Conservation (phyloP, 2,329 filamentous ascomycete species). For the Ophiosphaerella korrae region DNA sequence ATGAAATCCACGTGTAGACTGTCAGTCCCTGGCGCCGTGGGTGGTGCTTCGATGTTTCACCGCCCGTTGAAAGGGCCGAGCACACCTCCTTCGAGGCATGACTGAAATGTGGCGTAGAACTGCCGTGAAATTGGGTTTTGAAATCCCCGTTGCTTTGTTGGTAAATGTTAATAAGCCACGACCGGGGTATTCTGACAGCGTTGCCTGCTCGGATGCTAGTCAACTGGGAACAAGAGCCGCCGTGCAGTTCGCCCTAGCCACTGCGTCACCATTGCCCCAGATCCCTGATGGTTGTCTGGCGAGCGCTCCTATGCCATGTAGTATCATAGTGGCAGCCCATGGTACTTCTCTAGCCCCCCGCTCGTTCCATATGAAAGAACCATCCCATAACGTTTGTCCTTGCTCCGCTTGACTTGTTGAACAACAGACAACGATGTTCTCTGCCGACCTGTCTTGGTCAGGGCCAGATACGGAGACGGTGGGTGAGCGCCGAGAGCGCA, state of each 20-base stretch:
- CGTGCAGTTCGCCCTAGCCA: conserved; percentile 27
- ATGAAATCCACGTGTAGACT: conserved; percentile 34
- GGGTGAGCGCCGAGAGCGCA: conserved; percentile 45
- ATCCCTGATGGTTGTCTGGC: conserved; percentile 28
- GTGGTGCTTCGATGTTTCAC: conserved; percentile 6
- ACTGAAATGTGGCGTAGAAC: conserved; percentile 12
- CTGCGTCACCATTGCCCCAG: conserved; percentile 25
- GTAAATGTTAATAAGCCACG: conserved; percentile 38
- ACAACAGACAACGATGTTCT: conserved; percentile 40
- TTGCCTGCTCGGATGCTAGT: conserved; percentile 14
- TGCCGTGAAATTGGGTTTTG: conserved; percentile 13
- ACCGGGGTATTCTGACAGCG: conserved; percentile 28
- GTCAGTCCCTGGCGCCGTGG: conserved; percentile 18
- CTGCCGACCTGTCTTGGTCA: conserved; percentile 47
- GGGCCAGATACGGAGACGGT: conserved; percentile 43
- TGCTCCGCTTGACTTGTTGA: conserved; percentile 9
- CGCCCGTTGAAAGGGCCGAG: conserved; percentile 10
- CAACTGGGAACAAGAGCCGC: conserved; percentile 28
- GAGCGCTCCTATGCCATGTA: conserved; percentile 22
- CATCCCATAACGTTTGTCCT: conserved; percentile 19
- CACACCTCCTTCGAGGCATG: conserved; percentile 19
- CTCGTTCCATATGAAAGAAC: conserved; percentile 17
- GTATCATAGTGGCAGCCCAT: conserved; percentile 17
- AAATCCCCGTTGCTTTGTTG: conserved; percentile 16
- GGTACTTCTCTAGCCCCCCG: conserved; percentile 15